Evolutionary conservation across 352 stramenopile genomes (phyloP).

Genomic region (Pythium myriotylum): DNA sequence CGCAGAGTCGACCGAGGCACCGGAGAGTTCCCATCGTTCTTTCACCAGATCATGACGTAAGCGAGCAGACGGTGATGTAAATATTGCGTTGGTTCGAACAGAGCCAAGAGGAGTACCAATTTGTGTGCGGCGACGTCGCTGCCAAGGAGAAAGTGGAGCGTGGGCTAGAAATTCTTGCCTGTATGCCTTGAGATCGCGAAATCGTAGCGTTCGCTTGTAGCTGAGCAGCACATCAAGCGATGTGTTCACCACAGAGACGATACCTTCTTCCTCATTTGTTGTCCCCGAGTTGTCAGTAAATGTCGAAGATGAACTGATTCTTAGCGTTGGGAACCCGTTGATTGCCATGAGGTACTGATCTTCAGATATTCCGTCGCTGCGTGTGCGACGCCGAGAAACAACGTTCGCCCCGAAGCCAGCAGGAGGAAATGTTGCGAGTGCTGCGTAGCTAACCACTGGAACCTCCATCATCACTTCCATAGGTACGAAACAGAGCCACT

Average conservation of each 20-base stretch:
- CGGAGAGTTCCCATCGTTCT: neutral
- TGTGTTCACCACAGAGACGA: slow-evolving; percentile 20
- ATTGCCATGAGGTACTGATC: slow-evolving; percentile 46
- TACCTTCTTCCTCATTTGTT: neutral
- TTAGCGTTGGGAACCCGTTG: slow-evolving; percentile 43
- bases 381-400: slow-evolving; percentile 5
- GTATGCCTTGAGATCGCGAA: slow-evolving; percentile 41
- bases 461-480: slow-evolving; percentile 49
- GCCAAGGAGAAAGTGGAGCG: slow-evolving; percentile 40
- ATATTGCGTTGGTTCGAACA: neutral
- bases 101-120: slow-evolving; percentile 18
- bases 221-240: slow-evolving; percentile 24
- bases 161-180: slow-evolving; percentile 33
- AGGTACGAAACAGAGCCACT: slow-evolving; percentile 35
- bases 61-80: neutral
- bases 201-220: slow-evolving; percentile 23
- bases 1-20: no score
- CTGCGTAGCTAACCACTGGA: slow-evolving; percentile 35
- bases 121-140: slow-evolving; percentile 24
- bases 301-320: slow-evolving; percentile 21
- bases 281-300: slow-evolving; percentile 14
- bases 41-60: neutral
- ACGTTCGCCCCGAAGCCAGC: neutral
- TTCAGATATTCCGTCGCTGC: slow-evolving; percentile 31
- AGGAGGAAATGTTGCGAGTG: slow-evolving; percentile 7